Evolutionary conservation across 352 stramenopile species (phyloP).

Genomic region (Phytophthora hibernalis): DNA sequence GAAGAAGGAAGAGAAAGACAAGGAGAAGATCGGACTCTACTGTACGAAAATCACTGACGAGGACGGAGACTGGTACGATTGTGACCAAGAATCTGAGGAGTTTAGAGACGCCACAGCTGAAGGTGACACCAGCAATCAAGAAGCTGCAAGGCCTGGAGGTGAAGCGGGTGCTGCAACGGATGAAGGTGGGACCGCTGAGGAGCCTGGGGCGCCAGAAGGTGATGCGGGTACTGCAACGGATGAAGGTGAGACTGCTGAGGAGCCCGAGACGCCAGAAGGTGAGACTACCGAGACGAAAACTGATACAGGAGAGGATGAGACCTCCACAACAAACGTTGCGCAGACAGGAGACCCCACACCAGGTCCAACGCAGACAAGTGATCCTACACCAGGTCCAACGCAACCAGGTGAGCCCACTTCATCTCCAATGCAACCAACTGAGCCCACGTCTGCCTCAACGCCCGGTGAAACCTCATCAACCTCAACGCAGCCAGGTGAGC

Average conservation of each 20-base stretch:
- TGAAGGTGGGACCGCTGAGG: too few relatives aligned
- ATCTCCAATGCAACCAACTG: neutral
- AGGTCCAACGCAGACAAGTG: neutral
- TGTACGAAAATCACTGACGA: neutral
- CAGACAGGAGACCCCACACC: neutral
- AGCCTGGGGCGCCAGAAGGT: too few relatives aligned
- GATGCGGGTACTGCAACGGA: too few relatives aligned
- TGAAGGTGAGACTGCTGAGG: too few relatives aligned
- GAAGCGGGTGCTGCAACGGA: too few relatives aligned
- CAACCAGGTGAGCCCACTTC: neutral
- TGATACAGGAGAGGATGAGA: too few relatives aligned
- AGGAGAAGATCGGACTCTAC: neutral
- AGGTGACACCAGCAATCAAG: neutral
- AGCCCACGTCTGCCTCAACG: slow-evolving; percentile 5
- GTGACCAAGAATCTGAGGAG: neutral
- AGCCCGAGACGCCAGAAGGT: too few relatives aligned
- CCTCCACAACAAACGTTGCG: too few relatives aligned
- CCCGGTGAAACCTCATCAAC: neutral
- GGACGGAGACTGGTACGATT: slow-evolving; percentile 6
- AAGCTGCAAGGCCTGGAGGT: too few relatives aligned
- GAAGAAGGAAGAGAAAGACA: neutral
- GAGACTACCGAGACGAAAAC: too few relatives aligned
- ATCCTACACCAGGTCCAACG: neutral
- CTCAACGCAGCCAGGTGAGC: neutral
- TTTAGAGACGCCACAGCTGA: neutral